Base-by-base conservation (phyloP, 805 yeast genomes). In the Candida schatavii region DNA sequence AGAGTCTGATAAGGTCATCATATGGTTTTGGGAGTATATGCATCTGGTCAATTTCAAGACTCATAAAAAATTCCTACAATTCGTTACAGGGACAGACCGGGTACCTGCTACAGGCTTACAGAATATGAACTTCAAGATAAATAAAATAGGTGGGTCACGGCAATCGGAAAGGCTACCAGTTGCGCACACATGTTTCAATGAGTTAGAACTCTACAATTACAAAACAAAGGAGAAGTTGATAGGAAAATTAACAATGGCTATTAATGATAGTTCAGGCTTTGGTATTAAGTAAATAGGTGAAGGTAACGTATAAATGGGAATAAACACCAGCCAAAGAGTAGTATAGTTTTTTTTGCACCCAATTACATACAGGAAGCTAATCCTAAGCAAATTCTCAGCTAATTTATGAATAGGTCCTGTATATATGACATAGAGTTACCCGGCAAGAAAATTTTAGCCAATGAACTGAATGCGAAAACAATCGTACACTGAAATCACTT, bases 121-220 rank as follows among this genome's bases (percentile, higher is more conserved):
- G 23, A 83, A 85, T 39, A 65, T 91, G 66, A 71, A 72, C 34
- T 83, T 93, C 54, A 82, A 82, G 46, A 77, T 91, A n/a, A 77
- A 83, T 13, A 75, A 76, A 41, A 52, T 67, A 10, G 47, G 49
- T 14, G 46, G 47, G 20, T 66, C 62, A 5, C 51, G 47, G 1
- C 71, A 68, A 25, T 58, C 66, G 28, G 69, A 75, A 1, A 67
- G 83, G 37, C 63, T 90, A 14, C 98, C 98, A 0, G 67, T 84
- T 13, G 88, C 97, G 0, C 98, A 91, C 57, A 93, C 98, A 0
- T 91, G 99, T 53, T 91, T 93, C 68, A 93, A 91, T 57, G 96
- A 91, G 66, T 58, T 91, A 19, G 84, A 91, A 42, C 50, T 93
- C 4, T 85, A 80, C 60, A 80, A 80, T 28, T 91, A 91, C 59